Percentiles rank a stretch among this genome's conserved stretches.
phyloP scores from a whole-genome alignment of 2,329 filamentous ascomycete species.

The Pseudocercospora fuligena region DNA sequence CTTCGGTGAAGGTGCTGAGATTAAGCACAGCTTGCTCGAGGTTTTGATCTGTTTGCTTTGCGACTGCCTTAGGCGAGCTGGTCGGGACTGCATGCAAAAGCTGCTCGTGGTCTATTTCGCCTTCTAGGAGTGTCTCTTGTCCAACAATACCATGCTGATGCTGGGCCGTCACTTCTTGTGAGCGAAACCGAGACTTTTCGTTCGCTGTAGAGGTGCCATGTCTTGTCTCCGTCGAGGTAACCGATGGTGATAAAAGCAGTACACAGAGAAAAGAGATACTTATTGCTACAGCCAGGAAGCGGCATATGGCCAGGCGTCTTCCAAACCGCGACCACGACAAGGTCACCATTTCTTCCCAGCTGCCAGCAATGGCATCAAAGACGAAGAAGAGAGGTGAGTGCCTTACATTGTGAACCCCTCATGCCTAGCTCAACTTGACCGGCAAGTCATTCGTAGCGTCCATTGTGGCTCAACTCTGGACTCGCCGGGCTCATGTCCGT shows the following conservation, averaged over 20 bases:
- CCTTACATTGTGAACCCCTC: too few species aligned
- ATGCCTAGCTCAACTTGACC: too few species aligned
- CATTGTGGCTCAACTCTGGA: too few species aligned
- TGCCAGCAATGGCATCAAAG: neutral
- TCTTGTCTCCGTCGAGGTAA: neutral
- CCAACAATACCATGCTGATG: neutral
- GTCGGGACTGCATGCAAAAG: neutral
- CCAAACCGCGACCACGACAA: neutral
- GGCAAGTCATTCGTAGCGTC: too few species aligned
- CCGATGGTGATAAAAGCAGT: neutral
- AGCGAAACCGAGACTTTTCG: neutral
- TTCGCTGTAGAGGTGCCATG: too few species aligned
- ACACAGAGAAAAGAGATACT: neutral
- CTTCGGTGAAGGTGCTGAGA: constrained; percentile 13
- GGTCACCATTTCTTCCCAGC: neutral
- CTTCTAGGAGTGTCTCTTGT: neutral
- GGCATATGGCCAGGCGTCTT: neutral
- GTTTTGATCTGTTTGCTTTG: neutral
- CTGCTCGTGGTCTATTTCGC: neutral
- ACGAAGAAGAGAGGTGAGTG: neutral
- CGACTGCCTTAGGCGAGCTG: neutral
- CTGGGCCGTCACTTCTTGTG: neutral
- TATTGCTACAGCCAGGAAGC: neutral
- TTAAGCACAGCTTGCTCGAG: constrained; percentile 13
- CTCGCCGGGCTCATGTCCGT: too few species aligned